Base-by-base conservation (phyloP, 129 eudicot genomes). In the Glebionis coronaria region DNA sequence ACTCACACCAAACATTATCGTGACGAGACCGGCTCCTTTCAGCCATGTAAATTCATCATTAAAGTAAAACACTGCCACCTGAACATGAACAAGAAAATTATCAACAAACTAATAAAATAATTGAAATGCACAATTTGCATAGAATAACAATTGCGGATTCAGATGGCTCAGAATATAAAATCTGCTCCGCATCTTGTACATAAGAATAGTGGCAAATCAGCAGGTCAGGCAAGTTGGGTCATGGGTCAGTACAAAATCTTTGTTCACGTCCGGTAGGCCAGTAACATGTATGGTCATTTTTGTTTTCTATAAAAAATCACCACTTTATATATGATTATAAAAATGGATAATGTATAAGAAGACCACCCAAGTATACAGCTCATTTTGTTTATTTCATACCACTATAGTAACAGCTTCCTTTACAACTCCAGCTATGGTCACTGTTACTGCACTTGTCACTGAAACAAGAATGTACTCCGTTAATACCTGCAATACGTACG, bases 41-140 rank as follows among this genome's bases (percentile, higher is more conserved):
- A 93, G 65, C 95, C 91, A 86, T 61, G 97, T 93, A 71, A 93
- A 93, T 60, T 93, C 83, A 67, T 93, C 98, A 72, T 93, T 95
- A 78, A 93, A 93, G 83, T 93, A 93, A 55, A 93, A 84, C 61
- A 93, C 97, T 15, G 98, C 98, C 52, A 89, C 98, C 98, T 93
- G 88, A 76, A 77, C 6, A 61, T 42, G 16, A 57, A 65, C 27
- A 19, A 56, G 0, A 61, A 57, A 11, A 45, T 5, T 6, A 71
- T 61, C 50, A 56, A 55, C 57, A 19, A 52, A 52, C 27, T 35
- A 62, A 25, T 51, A 28, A 52, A 2, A 61, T 20, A 50, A 29
- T 3, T 62, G 52, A 38, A 16, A 62, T 62, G 50, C 15, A 62
- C 27, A 62, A 62, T 12, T 40, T 40, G 51, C 51, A 62, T 62